Evolutionary conservation across 306 rosid species (phyloP).

Genomic region (Acmispon strigosus): DNA sequence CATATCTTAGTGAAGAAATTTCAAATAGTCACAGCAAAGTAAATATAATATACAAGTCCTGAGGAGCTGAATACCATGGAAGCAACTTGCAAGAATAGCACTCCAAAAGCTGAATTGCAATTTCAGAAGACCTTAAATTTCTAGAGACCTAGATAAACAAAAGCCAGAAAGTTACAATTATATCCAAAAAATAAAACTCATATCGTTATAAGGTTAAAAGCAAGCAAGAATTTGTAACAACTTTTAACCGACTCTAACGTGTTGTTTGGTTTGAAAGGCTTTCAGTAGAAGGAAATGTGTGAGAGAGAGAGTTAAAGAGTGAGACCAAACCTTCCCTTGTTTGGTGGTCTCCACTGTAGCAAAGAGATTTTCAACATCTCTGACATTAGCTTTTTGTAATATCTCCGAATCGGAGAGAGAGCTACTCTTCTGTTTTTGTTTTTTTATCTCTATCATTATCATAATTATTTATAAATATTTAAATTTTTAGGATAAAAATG

Average conservation of each 20-base stretch:
- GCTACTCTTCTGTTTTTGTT: too few species aligned
- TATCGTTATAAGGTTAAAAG: conserved; percentile 8
- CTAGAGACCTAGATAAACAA: conserved; percentile 47
- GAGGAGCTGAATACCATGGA: conserved; percentile 54
- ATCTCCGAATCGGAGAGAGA: too few species aligned
- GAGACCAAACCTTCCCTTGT: too few species aligned
- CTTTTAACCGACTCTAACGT: conserved; percentile 25
- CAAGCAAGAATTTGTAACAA: neutral
- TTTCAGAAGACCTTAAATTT: conserved; percentile 42
- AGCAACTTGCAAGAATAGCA: conserved; percentile 73
- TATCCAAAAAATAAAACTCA: neutral
- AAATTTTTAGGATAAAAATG: too few species aligned
- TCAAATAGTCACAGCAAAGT: conserved; percentile 7
- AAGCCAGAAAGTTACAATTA: conserved; percentile 21
- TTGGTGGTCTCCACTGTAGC: too few species aligned
- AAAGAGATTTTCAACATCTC: too few species aligned
- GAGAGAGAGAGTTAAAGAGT: too few species aligned
- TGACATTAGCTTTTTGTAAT: too few species aligned
- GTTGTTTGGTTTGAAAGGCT: conserved; percentile 8
- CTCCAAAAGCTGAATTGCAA: conserved; percentile 56
- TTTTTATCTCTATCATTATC: too few species aligned
- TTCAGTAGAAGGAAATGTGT: too few species aligned
- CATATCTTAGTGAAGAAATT: neutral
- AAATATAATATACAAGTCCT: conserved; percentile 1
- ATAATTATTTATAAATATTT: too few species aligned